Percentiles rank a stretch among this genome's conserved stretches.
These are phyloP conservation scores for Ligustrum vulgare DNA, from an alignment of 257 asterid genomes.

Conservation along the genomic window DNA sequence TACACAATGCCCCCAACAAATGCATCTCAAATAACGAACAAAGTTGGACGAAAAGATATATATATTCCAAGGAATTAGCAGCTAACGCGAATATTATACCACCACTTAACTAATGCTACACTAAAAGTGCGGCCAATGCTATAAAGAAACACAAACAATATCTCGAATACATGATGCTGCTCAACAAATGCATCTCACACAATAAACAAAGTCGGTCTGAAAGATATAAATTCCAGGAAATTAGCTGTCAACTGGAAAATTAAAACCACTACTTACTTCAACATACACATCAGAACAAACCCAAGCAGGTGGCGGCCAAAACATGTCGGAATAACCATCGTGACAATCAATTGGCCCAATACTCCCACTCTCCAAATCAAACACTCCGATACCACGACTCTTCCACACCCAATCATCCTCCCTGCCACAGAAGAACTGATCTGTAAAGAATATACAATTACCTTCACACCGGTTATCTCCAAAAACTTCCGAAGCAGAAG, in stretches of 20 bases:
- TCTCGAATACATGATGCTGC: conserved; percentile 4
- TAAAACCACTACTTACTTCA: conserved; percentile 48
- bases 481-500: conserved; percentile 47
- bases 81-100: background rate
- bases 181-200: conserved; percentile 1
- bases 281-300: conserved; percentile 44
- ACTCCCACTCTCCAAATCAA: conserved; percentile 64
- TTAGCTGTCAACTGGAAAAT: background rate
- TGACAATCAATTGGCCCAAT: conserved; percentile 53
- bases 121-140: background rate
- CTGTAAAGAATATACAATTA: conserved; percentile 68
- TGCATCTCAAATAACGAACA: conserved; percentile 1
- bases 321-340: conserved; percentile 51
- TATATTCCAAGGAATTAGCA: background rate
- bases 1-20: conserved; percentile 9
- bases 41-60: conserved; percentile 11
- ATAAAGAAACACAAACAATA: background rate
- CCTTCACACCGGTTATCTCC: conserved; percentile 42
- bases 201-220: conserved; percentile 1
- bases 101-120: conserved; percentile 30
- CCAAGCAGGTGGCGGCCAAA: conserved; percentile 96
- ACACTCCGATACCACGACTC: conserved; percentile 57
- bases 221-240: conserved; percentile 9
- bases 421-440: conserved; percentile 43
- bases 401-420: conserved; percentile 60